A percentile compares a stretch with the other conserved stretches of the same genome.
Evolutionary conservation across 2,329 filamentous ascomycete species (phyloP).

Genomic region (Neopestalotiopsis sp.): DNA sequence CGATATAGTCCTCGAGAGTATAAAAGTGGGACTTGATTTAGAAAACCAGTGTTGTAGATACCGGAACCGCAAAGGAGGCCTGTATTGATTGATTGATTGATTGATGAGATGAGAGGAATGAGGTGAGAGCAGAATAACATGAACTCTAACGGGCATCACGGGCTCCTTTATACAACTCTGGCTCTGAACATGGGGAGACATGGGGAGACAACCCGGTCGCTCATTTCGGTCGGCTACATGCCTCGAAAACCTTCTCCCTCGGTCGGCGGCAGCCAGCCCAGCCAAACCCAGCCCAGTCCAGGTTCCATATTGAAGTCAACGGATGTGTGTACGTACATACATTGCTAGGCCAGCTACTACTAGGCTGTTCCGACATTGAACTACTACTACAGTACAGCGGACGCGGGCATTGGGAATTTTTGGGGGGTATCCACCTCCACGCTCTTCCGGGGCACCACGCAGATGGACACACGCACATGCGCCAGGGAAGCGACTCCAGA

Average conservation of each 20-base stretch:
- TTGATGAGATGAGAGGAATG: slow-evolving; percentile 3
- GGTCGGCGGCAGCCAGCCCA: not conserved
- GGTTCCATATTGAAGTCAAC: not conserved
- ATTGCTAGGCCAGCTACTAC: not conserved
- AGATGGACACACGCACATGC: not conserved
- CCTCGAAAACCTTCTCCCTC: not conserved
- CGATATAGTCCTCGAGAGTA: slow-evolving; percentile 4
- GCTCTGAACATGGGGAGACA: not conserved
- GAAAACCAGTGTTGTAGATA: not conserved
- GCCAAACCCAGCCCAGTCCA: not conserved
- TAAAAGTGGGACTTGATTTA: slow-evolving; percentile 13
- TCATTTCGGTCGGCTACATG: not conserved
- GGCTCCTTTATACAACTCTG: slow-evolving; percentile 10
- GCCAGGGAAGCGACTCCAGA: not conserved
- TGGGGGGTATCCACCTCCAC: not conserved
- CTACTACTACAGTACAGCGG: not conserved
- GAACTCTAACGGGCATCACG: slow-evolving; percentile 10
- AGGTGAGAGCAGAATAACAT: not conserved
- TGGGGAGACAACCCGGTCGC: too few species aligned
- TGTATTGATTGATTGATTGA: slow-evolving; percentile 2
- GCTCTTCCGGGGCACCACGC: not conserved
- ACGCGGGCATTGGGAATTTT: not conserved
- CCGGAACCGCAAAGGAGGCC: not conserved
- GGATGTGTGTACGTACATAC: not conserved
- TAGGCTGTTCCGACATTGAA: not conserved